Conservation (phyloP, 2,329 filamentous ascomycete species). For the Hyphodiscus sp. region DNA sequence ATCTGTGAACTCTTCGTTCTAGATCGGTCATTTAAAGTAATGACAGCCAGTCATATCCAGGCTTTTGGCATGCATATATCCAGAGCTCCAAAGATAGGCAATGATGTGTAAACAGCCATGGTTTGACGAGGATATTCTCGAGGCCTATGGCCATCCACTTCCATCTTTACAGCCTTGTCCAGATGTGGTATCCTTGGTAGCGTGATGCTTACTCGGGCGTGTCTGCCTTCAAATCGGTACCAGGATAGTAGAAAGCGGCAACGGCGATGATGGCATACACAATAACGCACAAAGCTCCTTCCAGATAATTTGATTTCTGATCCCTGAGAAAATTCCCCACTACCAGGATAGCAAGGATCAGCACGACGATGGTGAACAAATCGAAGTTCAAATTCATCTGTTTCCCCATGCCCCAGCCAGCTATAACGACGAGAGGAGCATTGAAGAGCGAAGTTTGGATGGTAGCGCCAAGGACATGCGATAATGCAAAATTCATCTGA, state of each 20-base stretch:
- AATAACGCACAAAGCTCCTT: conserved; percentile 75
- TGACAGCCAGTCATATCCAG: too few relatives aligned
- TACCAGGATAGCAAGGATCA: conserved; percentile 78
- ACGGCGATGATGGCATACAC: conserved; percentile 54
- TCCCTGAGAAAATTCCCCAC: conserved; percentile 85
- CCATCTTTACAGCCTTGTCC: too few relatives aligned
- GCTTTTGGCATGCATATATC: too few relatives aligned
- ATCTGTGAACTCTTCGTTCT: too few relatives aligned
- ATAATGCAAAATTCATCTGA: conserved; percentile 46
- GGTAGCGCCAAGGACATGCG: conserved; percentile 53
- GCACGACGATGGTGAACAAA: conserved; percentile 76
- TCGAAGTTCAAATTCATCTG: conserved; percentile 78
- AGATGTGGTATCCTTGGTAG: too few relatives aligned
- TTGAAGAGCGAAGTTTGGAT: conserved; percentile 89
- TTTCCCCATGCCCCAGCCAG: conserved; percentile 70
- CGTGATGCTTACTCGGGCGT: too few relatives aligned
- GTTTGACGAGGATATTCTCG: too few relatives aligned
- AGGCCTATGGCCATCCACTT: too few relatives aligned
- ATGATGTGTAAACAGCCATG: too few relatives aligned
- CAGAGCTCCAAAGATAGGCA: too few relatives aligned
- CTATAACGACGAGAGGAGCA: conserved; percentile 73
- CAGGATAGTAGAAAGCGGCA: conserved; percentile 49
- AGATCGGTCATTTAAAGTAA: too few relatives aligned
- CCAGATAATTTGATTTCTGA: conserved; percentile 84
- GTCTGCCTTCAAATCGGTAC: too few relatives aligned